Evolutionary conservation across 2,329 filamentous ascomycete species (phyloP).

Genomic region (Exophiala aquamarina): DNA sequence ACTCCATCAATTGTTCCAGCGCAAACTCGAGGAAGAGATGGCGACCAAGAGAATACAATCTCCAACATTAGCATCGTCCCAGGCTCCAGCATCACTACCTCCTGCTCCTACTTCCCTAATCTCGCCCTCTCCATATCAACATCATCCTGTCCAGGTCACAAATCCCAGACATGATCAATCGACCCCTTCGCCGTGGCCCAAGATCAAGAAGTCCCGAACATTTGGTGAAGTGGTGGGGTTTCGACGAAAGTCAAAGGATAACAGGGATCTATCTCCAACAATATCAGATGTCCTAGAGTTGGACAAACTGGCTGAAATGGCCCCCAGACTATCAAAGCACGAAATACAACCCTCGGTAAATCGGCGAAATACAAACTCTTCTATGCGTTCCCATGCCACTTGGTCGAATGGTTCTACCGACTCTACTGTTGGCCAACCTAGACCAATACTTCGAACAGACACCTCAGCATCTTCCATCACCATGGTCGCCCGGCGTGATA

Average conservation of each 20-base stretch:
- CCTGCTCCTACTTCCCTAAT: too few relatives aligned
- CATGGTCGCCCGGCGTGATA: constrained; percentile 4
- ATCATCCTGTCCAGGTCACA: background rate
- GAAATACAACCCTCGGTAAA: constrained; percentile 1
- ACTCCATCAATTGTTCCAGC: constrained; percentile 10
- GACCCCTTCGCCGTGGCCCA: background rate
- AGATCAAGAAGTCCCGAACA: constrained; percentile 7
- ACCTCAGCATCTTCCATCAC: background rate
- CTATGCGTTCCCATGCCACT: constrained; percentile 6
- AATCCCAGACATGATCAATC: too few relatives aligned
- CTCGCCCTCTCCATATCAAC: background rate
- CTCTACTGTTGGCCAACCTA: background rate
- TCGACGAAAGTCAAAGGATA: constrained; percentile 6
- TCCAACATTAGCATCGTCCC: background rate
- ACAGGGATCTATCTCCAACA: too few relatives aligned
- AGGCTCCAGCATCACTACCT: background rate
- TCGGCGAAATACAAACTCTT: constrained; percentile 9
- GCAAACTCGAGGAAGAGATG: constrained; percentile 16
- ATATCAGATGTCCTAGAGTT: too few relatives aligned
- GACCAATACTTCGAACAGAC: background rate
- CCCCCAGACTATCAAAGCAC: constrained; percentile 6
- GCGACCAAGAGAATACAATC: constrained; percentile 10
- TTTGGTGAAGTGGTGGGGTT: constrained; percentile 4
- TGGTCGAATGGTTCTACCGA: constrained; percentile 13
- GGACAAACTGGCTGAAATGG: background rate